Conservation (phyloP, 176 grass and related monocot genomes). For the Thalia dealbata region DNA sequence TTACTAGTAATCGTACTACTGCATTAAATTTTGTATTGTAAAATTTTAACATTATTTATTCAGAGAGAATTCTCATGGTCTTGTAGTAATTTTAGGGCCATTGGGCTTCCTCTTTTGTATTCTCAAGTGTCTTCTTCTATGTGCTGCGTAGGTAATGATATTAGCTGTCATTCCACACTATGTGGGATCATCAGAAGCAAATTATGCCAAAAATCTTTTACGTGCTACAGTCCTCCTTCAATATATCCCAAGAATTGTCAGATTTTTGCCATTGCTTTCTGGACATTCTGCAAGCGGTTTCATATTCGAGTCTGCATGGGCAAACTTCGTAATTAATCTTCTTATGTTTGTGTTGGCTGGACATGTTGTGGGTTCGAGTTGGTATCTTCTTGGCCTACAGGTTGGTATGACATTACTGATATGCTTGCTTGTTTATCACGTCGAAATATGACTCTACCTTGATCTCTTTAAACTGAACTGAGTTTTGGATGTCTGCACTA, state of each 20-base stretch:
- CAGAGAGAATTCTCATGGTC: background rate
- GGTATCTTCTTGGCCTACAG: slow-evolving; percentile 95
- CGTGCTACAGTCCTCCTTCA: slow-evolving; percentile 81
- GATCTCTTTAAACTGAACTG: too few species aligned
- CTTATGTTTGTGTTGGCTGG: slow-evolving; percentile 90
- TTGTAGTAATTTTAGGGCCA: background rate
- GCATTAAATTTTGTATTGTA: too few species aligned
- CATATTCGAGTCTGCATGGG: slow-evolving; percentile 92
- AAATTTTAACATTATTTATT: background rate
- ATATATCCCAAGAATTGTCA: slow-evolving; percentile 78
- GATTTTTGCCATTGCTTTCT: slow-evolving; percentile 81
- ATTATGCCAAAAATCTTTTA: slow-evolving; percentile 86
- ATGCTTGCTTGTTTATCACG: background rate
- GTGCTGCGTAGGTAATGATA: slow-evolving; percentile 89
- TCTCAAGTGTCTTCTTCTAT: slow-evolving; percentile 61
- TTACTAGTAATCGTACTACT: too few species aligned
- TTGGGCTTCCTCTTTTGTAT: slow-evolving; percentile 33
- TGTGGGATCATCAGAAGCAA: slow-evolving; percentile 72
- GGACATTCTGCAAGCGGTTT: slow-evolving; percentile 89
- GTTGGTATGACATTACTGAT: slow-evolving; percentile 24
- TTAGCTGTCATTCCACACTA: slow-evolving; percentile 68
- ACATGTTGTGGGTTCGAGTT: slow-evolving; percentile 92
- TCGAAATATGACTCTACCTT: background rate
- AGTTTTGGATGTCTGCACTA: too few species aligned
- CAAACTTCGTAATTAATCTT: slow-evolving; percentile 90